Conservation (phyloP, 73 alveolate species). For the Paramecium bursaria region DNA sequence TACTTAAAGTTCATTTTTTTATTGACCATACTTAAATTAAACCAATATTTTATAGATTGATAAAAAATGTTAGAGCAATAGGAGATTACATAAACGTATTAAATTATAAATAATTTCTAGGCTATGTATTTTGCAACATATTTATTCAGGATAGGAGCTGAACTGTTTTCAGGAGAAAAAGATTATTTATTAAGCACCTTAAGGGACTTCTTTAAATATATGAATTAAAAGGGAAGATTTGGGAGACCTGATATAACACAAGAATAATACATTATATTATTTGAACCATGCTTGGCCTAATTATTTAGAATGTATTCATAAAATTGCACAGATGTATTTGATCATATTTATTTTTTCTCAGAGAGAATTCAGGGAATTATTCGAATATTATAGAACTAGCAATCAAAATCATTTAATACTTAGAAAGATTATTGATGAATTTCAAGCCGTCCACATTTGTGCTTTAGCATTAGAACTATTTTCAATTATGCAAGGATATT, state of each 20-base stretch:
- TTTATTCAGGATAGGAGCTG: constrained; percentile 68
- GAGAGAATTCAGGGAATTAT: constrained; percentile 67
- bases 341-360: not conserved
- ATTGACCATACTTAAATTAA: constrained; percentile 63
- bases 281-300: constrained; percentile 74
- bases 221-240: constrained; percentile 61
- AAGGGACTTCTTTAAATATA: constrained; percentile 60
- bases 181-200: constrained; percentile 41
- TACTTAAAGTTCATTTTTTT: constrained; percentile 81
- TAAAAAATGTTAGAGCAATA: constrained; percentile 58
- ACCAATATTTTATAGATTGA: constrained; percentile 31
- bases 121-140: constrained; percentile 56
- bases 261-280: constrained; percentile 77
- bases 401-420: constrained; percentile 60
- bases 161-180: constrained; percentile 66
- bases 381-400: constrained; percentile 52
- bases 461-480: constrained; percentile 55
- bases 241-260: constrained; percentile 69
- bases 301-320: constrained; percentile 62
- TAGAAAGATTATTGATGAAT: constrained; percentile 40
- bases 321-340: constrained; percentile 60
- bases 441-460: constrained; percentile 58
- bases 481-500: constrained; percentile 61
- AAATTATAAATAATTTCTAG: not conserved
- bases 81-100: constrained; percentile 67